Conservation (phyloP, 2,329 filamentous ascomycete genomes). For the Clonostachys rhizophaga region DNA sequence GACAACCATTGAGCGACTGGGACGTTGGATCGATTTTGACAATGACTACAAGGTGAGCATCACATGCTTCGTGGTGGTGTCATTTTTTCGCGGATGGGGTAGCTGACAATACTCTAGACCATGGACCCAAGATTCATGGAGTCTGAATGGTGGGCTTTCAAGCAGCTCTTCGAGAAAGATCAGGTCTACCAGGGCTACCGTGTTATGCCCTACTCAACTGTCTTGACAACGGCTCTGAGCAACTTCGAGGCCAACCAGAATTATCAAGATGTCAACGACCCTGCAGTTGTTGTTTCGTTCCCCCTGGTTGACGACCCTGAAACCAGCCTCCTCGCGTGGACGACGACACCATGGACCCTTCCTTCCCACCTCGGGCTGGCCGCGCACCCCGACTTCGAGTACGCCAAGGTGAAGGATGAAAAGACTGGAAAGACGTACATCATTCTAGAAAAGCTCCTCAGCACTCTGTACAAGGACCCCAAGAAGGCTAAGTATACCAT, state of each 20-base stretch:
- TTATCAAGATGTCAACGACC: constrained; percentile 89
- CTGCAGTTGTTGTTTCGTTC: constrained; percentile 83
- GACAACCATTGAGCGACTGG: constrained; percentile 78
- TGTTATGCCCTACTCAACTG: constrained; percentile 95
- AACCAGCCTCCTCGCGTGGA: constrained; percentile 79
- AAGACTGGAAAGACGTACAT: constrained; percentile 80
- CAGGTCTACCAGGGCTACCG: constrained; percentile 85
- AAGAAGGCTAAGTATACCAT: constrained; percentile 94
- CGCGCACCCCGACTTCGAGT: constrained; percentile 78
- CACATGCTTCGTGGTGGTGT: too few relatives aligned
- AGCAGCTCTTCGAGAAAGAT: constrained; percentile 85
- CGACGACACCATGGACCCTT: constrained; percentile 82
- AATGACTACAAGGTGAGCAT: constrained; percentile 80
- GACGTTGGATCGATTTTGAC: constrained; percentile 97
- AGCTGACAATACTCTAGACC: constrained; percentile 44
- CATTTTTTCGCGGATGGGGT: too few relatives aligned
- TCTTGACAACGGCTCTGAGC: constrained; percentile 81
- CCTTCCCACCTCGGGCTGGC: constrained; percentile 77
- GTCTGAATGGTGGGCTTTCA: constrained; percentile 95
- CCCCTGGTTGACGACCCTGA: constrained; percentile 74
- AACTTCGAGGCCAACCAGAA: constrained; percentile 95
- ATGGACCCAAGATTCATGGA: constrained; percentile 98
- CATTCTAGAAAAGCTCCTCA: constrained; percentile 74
- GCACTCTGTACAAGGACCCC: constrained; percentile 85
- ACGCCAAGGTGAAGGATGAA: constrained; percentile 81